phyloP scores from a whole-genome alignment of 2,329 filamentous ascomycete genomes.

The Blastomyces percursus region DNA sequence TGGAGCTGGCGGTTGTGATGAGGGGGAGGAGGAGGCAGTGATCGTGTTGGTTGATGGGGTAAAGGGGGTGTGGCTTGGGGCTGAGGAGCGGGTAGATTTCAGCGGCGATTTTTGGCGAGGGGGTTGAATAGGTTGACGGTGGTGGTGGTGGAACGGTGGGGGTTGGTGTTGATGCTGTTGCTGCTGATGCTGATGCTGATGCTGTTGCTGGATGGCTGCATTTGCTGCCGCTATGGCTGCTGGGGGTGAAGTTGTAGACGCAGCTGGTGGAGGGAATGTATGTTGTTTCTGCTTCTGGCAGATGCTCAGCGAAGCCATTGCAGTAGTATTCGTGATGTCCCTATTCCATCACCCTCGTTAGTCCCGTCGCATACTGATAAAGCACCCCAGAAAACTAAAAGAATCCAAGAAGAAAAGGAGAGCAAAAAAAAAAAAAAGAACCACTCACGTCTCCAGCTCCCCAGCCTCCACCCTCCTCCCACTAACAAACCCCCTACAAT shows the following conservation, averaged over 20 bases:
- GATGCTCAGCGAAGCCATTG: slow-evolving; percentile 50
- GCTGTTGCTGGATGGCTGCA: slow-evolving; percentile 25
- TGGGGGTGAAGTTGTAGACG: not conserved
- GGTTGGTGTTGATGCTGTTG: slow-evolving; percentile 21
- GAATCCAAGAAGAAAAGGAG: not conserved
- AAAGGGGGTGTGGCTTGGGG: slow-evolving; percentile 30
- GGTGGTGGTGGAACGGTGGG: not conserved
- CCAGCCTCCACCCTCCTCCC: slow-evolving; percentile 71
- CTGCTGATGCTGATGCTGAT: slow-evolving; percentile 32
- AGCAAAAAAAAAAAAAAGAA: not conserved
- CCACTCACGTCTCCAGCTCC: slow-evolving; percentile 59
- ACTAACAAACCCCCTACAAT: slow-evolving; percentile 65
- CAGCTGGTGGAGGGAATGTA: slow-evolving; percentile 12
- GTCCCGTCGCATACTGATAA: not conserved
- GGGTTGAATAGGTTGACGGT: not conserved
- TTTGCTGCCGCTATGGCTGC: slow-evolving; percentile 4
- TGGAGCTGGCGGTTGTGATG: slow-evolving; percentile 26
- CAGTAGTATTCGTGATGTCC: slow-evolving; percentile 43
- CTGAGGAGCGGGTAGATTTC: not conserved
- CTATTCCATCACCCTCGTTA: slow-evolving; percentile 21
- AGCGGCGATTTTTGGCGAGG: not conserved
- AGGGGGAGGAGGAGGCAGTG: slow-evolving; percentile 16
- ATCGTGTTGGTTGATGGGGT: slow-evolving; percentile 18
- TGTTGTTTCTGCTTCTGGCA: slow-evolving; percentile 18
- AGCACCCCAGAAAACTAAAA: not conserved